These are phyloP conservation scores for Gloeostereum incarnatum DNA, from an alignment of 768 basidiomycete genomes.

Conservation along the genomic window DNA sequence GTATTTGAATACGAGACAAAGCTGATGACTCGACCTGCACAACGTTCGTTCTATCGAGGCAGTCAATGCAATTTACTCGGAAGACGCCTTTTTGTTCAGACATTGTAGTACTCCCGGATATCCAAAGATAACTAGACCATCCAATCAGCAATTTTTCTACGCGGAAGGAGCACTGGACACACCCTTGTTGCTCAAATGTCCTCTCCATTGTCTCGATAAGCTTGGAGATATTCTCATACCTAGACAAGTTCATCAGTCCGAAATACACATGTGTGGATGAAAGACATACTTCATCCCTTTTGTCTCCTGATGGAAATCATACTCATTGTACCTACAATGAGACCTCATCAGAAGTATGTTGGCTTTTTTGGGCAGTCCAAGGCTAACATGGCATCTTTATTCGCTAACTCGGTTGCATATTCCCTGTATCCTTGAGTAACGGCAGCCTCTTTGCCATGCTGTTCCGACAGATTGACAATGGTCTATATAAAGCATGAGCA, in stretches of 20 bases:
- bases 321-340: slow-evolving; percentile 59
- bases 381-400: slow-evolving; percentile 32
- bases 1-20: neutral
- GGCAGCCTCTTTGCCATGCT: slow-evolving; percentile 76
- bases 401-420: slow-evolving; percentile 46
- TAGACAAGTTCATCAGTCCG: slow-evolving; percentile 14
- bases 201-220: slow-evolving; percentile 64
- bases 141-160: slow-evolving; percentile 1
- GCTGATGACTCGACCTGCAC: slow-evolving; percentile 53
- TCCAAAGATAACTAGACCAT: slow-evolving; percentile 71
- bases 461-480: slow-evolving; percentile 85
- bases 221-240: slow-evolving; percentile 86
- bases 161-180: slow-evolving; percentile 8
- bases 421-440: slow-evolving; percentile 76
- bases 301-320: slow-evolving; percentile 92
- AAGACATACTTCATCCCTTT: slow-evolving; percentile 81
- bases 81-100: slow-evolving; percentile 82
- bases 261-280: neutral
- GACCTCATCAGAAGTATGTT: neutral
- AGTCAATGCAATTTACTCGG: slow-evolving; percentile 93
- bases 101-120: slow-evolving; percentile 57
- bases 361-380: too few relatives aligned
- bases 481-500: slow-evolving; percentile 32
- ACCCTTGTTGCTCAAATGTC: slow-evolving; percentile 78
- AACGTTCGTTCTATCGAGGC: slow-evolving; percentile 91